Evolutionary conservation across 202 grass and related monocot species (phyloP).

Genomic region (Setaria viridis): DNA sequence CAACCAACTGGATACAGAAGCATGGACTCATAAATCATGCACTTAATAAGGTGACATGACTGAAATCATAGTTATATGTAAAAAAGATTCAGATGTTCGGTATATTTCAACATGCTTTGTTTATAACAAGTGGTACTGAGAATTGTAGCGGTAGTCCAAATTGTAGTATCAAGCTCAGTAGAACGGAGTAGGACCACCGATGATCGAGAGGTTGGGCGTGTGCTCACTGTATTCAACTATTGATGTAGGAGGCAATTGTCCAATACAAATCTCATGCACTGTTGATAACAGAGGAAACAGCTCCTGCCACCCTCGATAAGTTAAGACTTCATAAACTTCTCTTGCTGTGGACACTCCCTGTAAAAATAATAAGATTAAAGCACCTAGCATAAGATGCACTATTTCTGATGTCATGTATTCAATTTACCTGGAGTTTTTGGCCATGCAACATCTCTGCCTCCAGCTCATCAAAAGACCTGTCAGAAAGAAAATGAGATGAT

Average conservation of each 20-base stretch:
- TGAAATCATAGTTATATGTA: slow-evolving; percentile 34
- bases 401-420: not conserved
- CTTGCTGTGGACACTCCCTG: slow-evolving; percentile 85
- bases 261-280: slow-evolving; percentile 89
- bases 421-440: slow-evolving; percentile 89
- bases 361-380: slow-evolving; percentile 41
- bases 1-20: slow-evolving; percentile 22
- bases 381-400: not conserved
- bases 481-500: slow-evolving; percentile 45
- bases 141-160: slow-evolving; percentile 40
- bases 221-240: slow-evolving; percentile 93
- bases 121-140: slow-evolving; percentile 40
- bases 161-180: slow-evolving; percentile 47
- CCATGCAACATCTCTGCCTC: slow-evolving; percentile 92
- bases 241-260: slow-evolving; percentile 71
- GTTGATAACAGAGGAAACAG: slow-evolving; percentile 81
- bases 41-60: slow-evolving; percentile 33
- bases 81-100: slow-evolving; percentile 14
- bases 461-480: slow-evolving; percentile 87
- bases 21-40: slow-evolving; percentile 34
- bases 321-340: slow-evolving; percentile 92
- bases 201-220: slow-evolving; percentile 61
- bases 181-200: slow-evolving; percentile 49
- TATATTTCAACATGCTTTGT: slow-evolving; percentile 35
- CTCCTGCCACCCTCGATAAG: slow-evolving; percentile 77